Evolutionary conservation across 2,329 filamentous ascomycete genomes (phyloP), one percentile per base, ranked within the genome.

Genomic region (Aspergillus latus): DNA sequence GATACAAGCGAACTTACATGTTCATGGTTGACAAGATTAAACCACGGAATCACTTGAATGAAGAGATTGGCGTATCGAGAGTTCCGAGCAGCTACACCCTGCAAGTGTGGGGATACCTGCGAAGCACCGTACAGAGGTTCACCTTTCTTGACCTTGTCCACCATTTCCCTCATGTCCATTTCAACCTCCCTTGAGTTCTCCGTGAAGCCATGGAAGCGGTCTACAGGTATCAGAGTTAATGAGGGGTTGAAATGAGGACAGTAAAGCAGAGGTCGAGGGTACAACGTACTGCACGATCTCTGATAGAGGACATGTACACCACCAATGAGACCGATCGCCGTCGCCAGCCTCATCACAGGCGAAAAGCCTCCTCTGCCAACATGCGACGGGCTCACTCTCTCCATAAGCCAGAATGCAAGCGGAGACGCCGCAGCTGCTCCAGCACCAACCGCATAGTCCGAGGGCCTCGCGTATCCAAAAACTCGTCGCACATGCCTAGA

Each of bases 161-260:
- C 92, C 94, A 99, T 99, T 78, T 99, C 94, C 63, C 85, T 84
- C 92, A 97, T 97, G 73, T 99, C 94, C 88, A 96, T 88, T 62
- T 96, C 89, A 56, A 94, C 80, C 76, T 99, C 94, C 67, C 94
- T 87, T 53, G 87, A 79, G 78, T 99, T 99, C 77, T 99, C 94
- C 47, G 84, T 87, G 76, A 92, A 90, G 68, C 94, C 94, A 78
- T 97, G 97, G 79, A 99, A 97, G 63, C 94, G 89, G 69, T 93
- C 92, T 96, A 70, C 62, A 49, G 6, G 21, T 32, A 46, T 39
- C 8, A 65, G 61, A 21, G 26, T 42, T 34, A 52, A 21, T 15
- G n/a, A 9, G 6, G 39, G 45, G 15, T 21, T 21, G 21, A 21
- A 21, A 21, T 21, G 21, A 21, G 21, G n/a, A 16, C 13, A 5